Evolutionary conservation across 768 basidiomycete species (phyloP).

Genomic region (Tremella mesenterica): DNA sequence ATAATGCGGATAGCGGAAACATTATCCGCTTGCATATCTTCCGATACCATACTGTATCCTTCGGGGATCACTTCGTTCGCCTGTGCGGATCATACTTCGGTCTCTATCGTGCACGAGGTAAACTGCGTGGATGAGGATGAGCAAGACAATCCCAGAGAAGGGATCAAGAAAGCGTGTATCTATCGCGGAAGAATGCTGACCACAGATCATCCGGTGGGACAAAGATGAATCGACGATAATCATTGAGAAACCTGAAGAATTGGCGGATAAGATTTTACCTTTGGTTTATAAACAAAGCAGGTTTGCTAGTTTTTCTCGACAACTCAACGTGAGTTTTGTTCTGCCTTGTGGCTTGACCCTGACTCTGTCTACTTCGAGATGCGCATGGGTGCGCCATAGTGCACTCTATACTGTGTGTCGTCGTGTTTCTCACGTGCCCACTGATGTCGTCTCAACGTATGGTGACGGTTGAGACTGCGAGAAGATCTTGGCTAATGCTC

Average conservation of each 20-base stretch:
- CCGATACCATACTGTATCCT: too few species aligned
- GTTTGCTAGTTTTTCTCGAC: slow-evolving; percentile 94
- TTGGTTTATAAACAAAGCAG: slow-evolving; percentile 91
- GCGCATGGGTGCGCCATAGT: neutral
- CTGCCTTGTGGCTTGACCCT: neutral
- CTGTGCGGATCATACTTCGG: too few species aligned
- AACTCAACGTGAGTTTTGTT: slow-evolving; percentile 79
- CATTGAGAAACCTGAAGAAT: slow-evolving; percentile 85
- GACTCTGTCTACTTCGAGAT: neutral
- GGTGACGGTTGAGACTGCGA: too few species aligned
- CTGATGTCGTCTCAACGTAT: neutral
- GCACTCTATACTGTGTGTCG: slow-evolving; percentile 13
- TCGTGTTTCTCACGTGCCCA: neutral
- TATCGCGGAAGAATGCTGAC: too few species aligned
- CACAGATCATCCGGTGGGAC: slow-evolving; percentile 85
- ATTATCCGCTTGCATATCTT: too few species aligned
- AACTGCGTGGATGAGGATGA: too few species aligned
- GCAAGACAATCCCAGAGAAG: too few species aligned
- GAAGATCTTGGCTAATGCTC: slow-evolving; percentile 9
- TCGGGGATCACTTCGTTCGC: too few species aligned
- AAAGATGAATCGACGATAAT: slow-evolving; percentile 88
- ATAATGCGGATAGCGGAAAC: too few species aligned
- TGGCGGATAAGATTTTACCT: slow-evolving; percentile 86
- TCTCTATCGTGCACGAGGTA: too few species aligned
- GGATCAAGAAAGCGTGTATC: too few species aligned